phyloP scores from a whole-genome alignment of 2,329 filamentous ascomycete genomes.

The Cladophialophora exuberans region DNA sequence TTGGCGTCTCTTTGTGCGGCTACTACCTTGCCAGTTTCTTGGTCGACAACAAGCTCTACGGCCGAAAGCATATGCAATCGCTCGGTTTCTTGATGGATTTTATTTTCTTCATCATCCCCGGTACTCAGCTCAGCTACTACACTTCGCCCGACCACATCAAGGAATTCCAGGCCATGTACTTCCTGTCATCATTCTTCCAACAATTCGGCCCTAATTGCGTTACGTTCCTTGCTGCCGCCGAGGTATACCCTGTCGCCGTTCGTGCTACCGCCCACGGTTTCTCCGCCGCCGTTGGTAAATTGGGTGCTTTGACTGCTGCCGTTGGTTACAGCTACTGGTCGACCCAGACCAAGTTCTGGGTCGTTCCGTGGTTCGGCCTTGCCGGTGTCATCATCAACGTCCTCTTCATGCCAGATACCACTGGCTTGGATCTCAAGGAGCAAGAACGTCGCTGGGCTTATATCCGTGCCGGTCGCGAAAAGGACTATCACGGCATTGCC shows the following conservation, averaged over 20 bases:
- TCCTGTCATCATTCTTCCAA: slow-evolving; percentile 97
- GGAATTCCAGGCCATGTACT: slow-evolving; percentile 95
- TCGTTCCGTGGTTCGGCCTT: slow-evolving; percentile 95
- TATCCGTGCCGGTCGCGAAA: slow-evolving; percentile 74
- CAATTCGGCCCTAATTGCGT: slow-evolving; percentile 97
- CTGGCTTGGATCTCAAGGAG: slow-evolving; percentile 90
- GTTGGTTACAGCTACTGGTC: slow-evolving; percentile 95
- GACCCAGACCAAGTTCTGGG: slow-evolving; percentile 57
- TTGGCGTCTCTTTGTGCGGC: slow-evolving; percentile 79
- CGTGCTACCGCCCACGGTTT: slow-evolving; percentile 93
- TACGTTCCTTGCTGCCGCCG: slow-evolving; percentile 92
- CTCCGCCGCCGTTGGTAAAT: slow-evolving; percentile 87
- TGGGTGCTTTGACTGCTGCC: slow-evolving; percentile 82
- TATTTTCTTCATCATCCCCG: slow-evolving; percentile 88
- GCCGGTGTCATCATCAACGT: slow-evolving; percentile 80
- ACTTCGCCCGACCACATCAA: slow-evolving; percentile 71
- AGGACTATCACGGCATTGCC: slow-evolving; percentile 91
- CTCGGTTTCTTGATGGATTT: slow-evolving; percentile 92
- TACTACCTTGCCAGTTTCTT: slow-evolving; percentile 87
- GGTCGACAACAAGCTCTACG: slow-evolving; percentile 96
- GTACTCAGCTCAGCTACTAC: slow-evolving; percentile 86
- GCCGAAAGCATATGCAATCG: slow-evolving; percentile 95
- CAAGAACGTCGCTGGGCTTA: slow-evolving; percentile 92
- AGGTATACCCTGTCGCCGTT: slow-evolving; percentile 94
- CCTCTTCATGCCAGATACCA: slow-evolving; percentile 89